phyloP scores from a whole-genome alignment of 148 eudicot genomes.

The Fagopyrum esculentum region DNA sequence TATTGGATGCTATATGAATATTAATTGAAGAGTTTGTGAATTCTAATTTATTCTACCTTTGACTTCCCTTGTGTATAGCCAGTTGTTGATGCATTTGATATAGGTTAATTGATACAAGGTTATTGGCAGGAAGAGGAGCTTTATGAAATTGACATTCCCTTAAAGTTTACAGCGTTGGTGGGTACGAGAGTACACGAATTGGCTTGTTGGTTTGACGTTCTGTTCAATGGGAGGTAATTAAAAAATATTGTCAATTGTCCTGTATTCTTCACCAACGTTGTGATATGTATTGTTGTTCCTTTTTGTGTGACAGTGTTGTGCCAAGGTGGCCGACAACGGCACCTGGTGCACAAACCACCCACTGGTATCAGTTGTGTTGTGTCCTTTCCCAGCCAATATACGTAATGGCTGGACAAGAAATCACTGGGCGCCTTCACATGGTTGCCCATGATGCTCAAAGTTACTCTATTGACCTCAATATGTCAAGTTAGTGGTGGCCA shows the following conservation, averaged over 20 bases:
- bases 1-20: too few relatives aligned
- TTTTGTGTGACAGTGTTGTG: conserved; percentile 43
- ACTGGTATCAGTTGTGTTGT: conserved; percentile 97
- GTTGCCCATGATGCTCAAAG: conserved; percentile 96
- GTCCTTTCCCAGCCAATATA: conserved; percentile 92
- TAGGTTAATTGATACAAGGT: conserved; percentile 39
- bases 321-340: conserved; percentile 98
- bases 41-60: conserved; percentile 12
- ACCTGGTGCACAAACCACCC: conserved; percentile 98
- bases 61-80: conserved; percentile 46
- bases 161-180: conserved; percentile 67
- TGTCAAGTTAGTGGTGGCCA: conserved; percentile 51
- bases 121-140: conserved; percentile 97
- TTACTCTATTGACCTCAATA: conserved; percentile 72
- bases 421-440: conserved; percentile 83
- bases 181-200: conserved; percentile 91
- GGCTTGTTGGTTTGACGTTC: conserved; percentile 98
- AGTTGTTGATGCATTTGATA: conserved; percentile 93
- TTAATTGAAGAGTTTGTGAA: background rate
- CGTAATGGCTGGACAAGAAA: conserved; percentile 97
- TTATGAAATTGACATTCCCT: conserved; percentile 83
- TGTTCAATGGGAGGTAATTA: conserved; percentile 88
- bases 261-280: background rate
- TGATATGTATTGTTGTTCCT: background rate
- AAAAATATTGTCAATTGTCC: background rate